These are phyloP conservation scores for Phytophthora rubi DNA, from an alignment of 352 stramenopile genomes.

Conservation along the genomic window DNA sequence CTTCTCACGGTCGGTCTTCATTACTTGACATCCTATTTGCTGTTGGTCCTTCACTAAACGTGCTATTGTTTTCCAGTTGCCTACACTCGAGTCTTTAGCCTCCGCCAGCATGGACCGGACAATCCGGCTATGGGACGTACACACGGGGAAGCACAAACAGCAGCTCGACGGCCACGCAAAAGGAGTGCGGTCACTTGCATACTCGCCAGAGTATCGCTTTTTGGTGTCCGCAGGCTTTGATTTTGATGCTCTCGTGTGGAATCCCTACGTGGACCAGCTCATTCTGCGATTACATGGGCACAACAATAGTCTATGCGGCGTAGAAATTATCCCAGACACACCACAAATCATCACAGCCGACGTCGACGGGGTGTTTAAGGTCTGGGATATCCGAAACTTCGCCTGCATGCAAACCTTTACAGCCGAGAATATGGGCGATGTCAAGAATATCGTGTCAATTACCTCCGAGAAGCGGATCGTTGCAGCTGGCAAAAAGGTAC, in stretches of 20 bases:
- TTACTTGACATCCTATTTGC: conserved; percentile 3
- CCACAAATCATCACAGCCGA: conserved; percentile 90
- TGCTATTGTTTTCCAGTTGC: conserved; percentile 45
- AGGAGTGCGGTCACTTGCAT: conserved; percentile 80
- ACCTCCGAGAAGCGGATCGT: conserved; percentile 80
- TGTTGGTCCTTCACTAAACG: not conserved
- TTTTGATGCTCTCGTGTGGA: conserved; percentile 91
- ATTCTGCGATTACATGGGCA: conserved; percentile 88
- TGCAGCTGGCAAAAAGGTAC: conserved; percentile 74
- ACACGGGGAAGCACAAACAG: conserved; percentile 86
- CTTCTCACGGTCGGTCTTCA: conserved; percentile 62
- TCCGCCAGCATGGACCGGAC: conserved; percentile 90
- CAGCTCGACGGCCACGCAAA: conserved; percentile 87
- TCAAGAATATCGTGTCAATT: conserved; percentile 80
- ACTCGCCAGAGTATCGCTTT: conserved; percentile 87
- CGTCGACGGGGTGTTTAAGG: conserved; percentile 84
- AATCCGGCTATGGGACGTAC: conserved; percentile 89
- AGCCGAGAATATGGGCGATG: conserved; percentile 66
- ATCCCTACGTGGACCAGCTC: conserved; percentile 90
- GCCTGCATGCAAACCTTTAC: conserved; percentile 90
- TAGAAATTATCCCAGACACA: conserved; percentile 87
- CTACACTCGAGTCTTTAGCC: conserved; percentile 80
- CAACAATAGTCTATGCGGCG: conserved; percentile 84
- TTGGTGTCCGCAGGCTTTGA: conserved; percentile 89
- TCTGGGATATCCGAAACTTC: conserved; percentile 93